Conservation (phyloP, 805 yeast genomes). For the Spathaspora girioi region DNA sequence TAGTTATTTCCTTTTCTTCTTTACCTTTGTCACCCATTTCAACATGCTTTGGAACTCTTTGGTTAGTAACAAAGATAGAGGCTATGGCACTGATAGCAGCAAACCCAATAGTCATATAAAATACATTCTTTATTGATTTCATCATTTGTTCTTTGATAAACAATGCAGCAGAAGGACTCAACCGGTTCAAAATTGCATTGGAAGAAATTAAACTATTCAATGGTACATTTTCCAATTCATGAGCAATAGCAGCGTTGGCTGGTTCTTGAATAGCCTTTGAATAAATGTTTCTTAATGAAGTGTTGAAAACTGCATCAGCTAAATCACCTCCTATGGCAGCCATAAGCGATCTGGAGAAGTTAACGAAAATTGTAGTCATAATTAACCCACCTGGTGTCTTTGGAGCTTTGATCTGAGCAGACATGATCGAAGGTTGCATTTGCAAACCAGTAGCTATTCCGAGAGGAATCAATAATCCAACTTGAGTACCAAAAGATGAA, state of each 20-base stretch:
- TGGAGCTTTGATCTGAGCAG: constrained; percentile 49
- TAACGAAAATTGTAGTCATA: constrained; percentile 43
- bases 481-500: constrained; percentile 30
- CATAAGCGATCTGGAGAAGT: constrained; percentile 43
- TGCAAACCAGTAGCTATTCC: constrained; percentile 49
- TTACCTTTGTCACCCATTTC: constrained; percentile 1
- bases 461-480: constrained; percentile 43
- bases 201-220: constrained; percentile 4
- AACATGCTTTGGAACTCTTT: constrained; percentile 18
- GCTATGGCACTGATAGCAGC: constrained; percentile 25
- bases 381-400: constrained; percentile 48
- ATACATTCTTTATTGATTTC: constrained; percentile 36
- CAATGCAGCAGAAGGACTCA: constrained; percentile 19
- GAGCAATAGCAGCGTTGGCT: constrained; percentile 6
- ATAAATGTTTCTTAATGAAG: constrained; percentile 9
- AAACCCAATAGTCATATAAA: constrained; percentile 38
- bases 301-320: constrained; percentile 9
- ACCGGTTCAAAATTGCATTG: constrained; percentile 2
- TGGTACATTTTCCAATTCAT: constrained; percentile 2
- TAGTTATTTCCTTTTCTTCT: neutral
- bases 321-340: constrained; percentile 39
- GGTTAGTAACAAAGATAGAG: constrained; percentile 33
- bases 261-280: constrained; percentile 3
- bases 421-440: constrained; percentile 42
- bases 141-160: constrained; percentile 27